Base-by-base conservation (phyloP, 495 filamentous ascomycete species). In the Patellaria atrata region DNA sequence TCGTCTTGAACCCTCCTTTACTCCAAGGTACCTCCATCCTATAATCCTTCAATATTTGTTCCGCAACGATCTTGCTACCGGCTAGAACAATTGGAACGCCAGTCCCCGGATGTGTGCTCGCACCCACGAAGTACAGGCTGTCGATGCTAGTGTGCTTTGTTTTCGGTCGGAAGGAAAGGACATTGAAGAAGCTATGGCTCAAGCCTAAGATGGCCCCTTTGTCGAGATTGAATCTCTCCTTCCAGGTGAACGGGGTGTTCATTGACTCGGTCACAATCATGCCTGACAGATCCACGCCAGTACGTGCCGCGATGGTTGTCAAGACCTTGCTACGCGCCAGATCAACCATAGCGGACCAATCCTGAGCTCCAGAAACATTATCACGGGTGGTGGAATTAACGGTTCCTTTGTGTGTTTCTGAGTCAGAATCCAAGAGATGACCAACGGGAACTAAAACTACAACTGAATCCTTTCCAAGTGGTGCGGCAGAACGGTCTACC, bases 61-160 rank as follows among this genome's bases (percentile, higher is more conserved):
- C 65, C 25, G 56, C 56, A 0, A 72, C 71, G 37, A 82, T 60
- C 53, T 68, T 73, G 1, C 65, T 63, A 3, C 77, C 75, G 0
- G 73, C 73, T 9, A 82, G 54, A 27, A 69, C 67, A 37, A 80
- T 75, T 17, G 77, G 77, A 30, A 82, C 77, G 0, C 77, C 77
- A 0, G 77, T 79, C 1, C 76, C 77, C 0, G 77, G 77, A 62
- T 82, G 75, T 29, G 75, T 77, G 42, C 63, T 71, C 1, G 75
- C 75, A 11, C 77, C 77, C 1, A 79, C 77, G 51, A 82, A 79
- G 43, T 74, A 76, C 28, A 66, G 45, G 5, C 59, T 52, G 8
- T 56, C 36, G 16, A 78, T 59, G 4, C 40, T 52, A 5, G 55
- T 35, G 24, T 73, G 70, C 38, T 59, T 58, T 4, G 69, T 77